Base-by-base conservation (phyloP, 2,329 filamentous ascomycete genomes). In the Hysterium pulicare region DNA sequence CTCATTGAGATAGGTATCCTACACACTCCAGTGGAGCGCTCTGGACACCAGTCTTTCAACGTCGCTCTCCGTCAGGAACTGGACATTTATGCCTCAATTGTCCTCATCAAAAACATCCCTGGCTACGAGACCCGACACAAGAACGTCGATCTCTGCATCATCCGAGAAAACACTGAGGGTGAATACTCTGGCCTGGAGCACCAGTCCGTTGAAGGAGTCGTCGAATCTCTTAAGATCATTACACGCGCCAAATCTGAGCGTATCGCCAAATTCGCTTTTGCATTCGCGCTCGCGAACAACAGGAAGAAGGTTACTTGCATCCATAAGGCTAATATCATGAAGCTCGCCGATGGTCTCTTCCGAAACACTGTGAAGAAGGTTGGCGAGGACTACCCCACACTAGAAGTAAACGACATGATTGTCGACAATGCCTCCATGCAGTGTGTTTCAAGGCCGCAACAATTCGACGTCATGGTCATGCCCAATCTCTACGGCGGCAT, bases 321-420 rank as follows among this genome's bases (percentile, higher is more conserved):
- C 69, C 93, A 98, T 86, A 98, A 98, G 82, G 93, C 93, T 75
- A 98, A 98, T 81, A 98, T 98, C 78, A 98, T 98, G 93, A 98
- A 98, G 82, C 81, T 98, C 46, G 91, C 90, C 70, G 93, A 98
- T 61, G 93, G 93, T 73, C 87, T 98, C 44, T 98, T 98, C 88
- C 87, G 93, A 71, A 91, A 84, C 76, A 97, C 93, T 58, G 94
- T 97, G 81, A 89, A 95, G 78, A 80, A 84, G 64, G 84, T 93
- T 57, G 87, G 90, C 55, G 87, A 94, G 77, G 89, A 95, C 71
- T 98, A 93, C 77, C 91, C 93, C 47, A 94, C 88, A 50, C 80
- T 98, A 59, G 87, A 96, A 78, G 86, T 85, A 68, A 94, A 94
- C 78, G 93, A 98, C 76, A 96, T 98, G 91, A 98, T 98, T 71